Evolutionary conservation across 2,329 filamentous ascomycete species (phyloP), one percentile per base, ranked within the genome.

Genomic region (Aspergillus ochraceus): DNA sequence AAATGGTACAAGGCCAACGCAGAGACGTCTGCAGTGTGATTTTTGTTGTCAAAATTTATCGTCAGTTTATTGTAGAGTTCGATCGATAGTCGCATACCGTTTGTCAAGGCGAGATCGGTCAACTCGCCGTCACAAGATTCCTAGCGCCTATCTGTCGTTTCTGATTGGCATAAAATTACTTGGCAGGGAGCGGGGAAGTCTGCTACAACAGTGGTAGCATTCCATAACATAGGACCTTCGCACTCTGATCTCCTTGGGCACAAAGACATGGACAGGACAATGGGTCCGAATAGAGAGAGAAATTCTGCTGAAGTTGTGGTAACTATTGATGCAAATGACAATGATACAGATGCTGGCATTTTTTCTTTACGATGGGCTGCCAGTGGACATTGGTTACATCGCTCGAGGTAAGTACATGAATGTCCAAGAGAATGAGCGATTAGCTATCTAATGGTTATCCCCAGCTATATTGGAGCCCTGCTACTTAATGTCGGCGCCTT

Each of bases 401-500:
- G 54, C 12, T 57, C 54, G 3, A 42, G 29, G 49, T 57, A 45
- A 51, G 54, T 3, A 46, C 22, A 22, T 53, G 17, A 45, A n/a
- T 20, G 17, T 26, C 12, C 11, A 42, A 30, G 32, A 14, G 32
- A 39, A 39, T 39, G 32, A 39, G 32, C 32, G 32, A 39, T 39
- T 39, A 39, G 32, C 32, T 39, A 39, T 39, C 32, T 39, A 39
- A 39, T 39, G 12, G 5, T 39, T 39, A 39, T 39, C 32, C 32
- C 32, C 49, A 79, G 77, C 42, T 90, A 88, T 67, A 61, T 68
- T 0, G 86, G 86, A 0, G 83, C 86, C 0, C 75, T 90, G 0
- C 56, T 83, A 14, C 88, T 90, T 77, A 91, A 91, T 66, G 58
- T 86, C 10, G 78, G 72, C 52, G 80, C 87, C 1, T 90, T 90